Evolutionary conservation across 495 filamentous ascomycete species (phyloP).

Genomic region (Bombardia bombarda): DNA sequence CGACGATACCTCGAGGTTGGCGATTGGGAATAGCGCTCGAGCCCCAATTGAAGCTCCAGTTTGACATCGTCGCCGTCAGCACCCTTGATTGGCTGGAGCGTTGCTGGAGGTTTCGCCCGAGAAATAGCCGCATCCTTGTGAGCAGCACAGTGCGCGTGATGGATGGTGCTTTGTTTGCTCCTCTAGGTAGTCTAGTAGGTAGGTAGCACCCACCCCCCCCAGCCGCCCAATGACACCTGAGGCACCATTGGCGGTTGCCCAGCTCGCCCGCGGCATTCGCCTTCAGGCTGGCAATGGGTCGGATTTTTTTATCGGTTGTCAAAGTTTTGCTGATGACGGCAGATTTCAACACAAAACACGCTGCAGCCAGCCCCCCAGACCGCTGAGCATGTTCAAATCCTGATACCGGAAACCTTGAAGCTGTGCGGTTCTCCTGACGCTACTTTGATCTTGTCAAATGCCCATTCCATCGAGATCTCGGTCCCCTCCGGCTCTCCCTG

Average conservation of each 20-base stretch:
- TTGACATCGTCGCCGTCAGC: too few species aligned
- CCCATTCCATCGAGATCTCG: constrained; percentile 59
- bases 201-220: too few species aligned
- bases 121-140: too few species aligned
- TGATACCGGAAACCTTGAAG: constrained; percentile 40
- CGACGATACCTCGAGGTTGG: too few species aligned
- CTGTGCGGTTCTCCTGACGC: constrained; percentile 55
- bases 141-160: too few species aligned
- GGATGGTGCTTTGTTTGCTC: too few species aligned
- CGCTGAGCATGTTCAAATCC: constrained; percentile 57
- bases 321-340: constrained; percentile 39
- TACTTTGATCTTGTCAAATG: constrained; percentile 52
- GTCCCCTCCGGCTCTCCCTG: constrained; percentile 32
- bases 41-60: too few species aligned
- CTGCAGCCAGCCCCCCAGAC: constrained; percentile 30
- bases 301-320: constrained; percentile 27
- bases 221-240: constrained; percentile 17
- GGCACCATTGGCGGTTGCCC: constrained; percentile 4
- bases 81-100: background rate
- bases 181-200: too few species aligned
- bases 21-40: too few species aligned
- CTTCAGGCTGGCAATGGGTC: constrained; percentile 17
- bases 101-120: too few species aligned
- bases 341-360: constrained; percentile 29
- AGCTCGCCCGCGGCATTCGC: constrained; percentile 12